phyloP scores from a whole-genome alignment of 257 asterid species.

The Przewalskia tangutica region DNA sequence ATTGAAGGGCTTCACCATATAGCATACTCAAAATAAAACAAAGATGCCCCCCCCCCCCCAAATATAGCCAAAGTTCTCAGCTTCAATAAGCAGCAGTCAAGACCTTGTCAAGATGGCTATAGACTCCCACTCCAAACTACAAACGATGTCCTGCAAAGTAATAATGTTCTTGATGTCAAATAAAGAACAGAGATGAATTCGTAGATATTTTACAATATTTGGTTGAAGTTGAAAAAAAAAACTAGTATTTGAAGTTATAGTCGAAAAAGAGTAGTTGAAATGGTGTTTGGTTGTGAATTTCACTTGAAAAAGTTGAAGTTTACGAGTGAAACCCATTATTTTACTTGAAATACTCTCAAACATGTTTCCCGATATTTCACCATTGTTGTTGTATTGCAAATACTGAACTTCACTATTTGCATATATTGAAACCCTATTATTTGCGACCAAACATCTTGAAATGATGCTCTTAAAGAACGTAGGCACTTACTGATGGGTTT shows the following conservation, averaged over 20 bases:
- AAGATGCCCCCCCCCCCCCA: background rate
- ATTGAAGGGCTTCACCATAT: background rate
- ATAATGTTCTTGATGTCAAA: background rate
- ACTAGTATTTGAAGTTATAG: background rate
- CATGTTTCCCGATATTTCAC: background rate
- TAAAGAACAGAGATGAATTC: background rate
- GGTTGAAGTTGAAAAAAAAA: background rate
- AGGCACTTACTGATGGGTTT: slow-evolving; percentile 57
- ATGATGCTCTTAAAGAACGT: background rate
- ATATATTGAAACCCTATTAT: background rate
- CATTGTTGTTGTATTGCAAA: background rate
- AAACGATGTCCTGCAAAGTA: slow-evolving; percentile 61
- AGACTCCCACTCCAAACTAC: slow-evolving; percentile 98
- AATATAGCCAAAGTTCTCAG: background rate
- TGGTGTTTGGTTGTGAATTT: background rate
- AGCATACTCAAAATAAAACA: background rate
- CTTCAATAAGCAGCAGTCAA: background rate
- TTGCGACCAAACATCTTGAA: background rate
- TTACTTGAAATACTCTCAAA: background rate
- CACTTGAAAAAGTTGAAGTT: background rate
- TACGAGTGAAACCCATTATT: background rate
- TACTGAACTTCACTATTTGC: background rate
- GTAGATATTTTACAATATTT: background rate
- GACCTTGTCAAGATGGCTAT: slow-evolving; percentile 61
- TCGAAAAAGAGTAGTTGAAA: background rate